Evolutionary conservation across 2,329 filamentous ascomycete species (phyloP), one percentile per base, ranked within the genome.

Genomic region (Colletotrichum musicola): DNA sequence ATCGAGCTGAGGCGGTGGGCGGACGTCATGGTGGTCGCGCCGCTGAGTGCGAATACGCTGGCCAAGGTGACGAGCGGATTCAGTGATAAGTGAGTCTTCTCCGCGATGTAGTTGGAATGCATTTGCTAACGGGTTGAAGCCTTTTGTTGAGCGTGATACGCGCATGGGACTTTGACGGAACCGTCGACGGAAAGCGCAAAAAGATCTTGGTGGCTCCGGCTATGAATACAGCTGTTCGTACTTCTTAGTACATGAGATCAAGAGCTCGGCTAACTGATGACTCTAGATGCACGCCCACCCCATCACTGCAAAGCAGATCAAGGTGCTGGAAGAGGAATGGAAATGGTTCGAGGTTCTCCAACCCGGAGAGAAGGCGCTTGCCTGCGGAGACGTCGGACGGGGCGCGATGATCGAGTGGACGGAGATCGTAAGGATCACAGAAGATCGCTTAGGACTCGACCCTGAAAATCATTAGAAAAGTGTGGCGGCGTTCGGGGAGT

Each of bases 401-500:
- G 94, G 94, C 4, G 94, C 89, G 1, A 97, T 97, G 95, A 88
- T 87, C 76, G 89, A 93, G 60, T 97, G 93, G 93, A 86, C 82
- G 66, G 86, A 91, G 66, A 92, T 97, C 77, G 93, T 96, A 10
- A 77, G 77, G 10, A 82, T 87, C 1, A 86, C 95, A 59, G 88
- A 92, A 76, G 76, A 84, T 10, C 78, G 83, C 64, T 73, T 90
- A 62, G 79, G 79, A 9, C 70, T 72, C 6, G 38, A 46, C n/a
- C 3, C 18, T 2, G 4, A 13, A 22, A 18, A 4, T 13, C 9
- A 14, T 1, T 42, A 42, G 40, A 10, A 9, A 35, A 6, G 27
- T 10, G 22, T 4, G 3, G 7, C 7, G 6, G 30, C 1, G 30
- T 35, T 35, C 6, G 30, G 7, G 9, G 30, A 35, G 1, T 2